Evolutionary conservation across 129 eudicot genomes (phyloP).

Genomic region (Lonicera japonica): DNA sequence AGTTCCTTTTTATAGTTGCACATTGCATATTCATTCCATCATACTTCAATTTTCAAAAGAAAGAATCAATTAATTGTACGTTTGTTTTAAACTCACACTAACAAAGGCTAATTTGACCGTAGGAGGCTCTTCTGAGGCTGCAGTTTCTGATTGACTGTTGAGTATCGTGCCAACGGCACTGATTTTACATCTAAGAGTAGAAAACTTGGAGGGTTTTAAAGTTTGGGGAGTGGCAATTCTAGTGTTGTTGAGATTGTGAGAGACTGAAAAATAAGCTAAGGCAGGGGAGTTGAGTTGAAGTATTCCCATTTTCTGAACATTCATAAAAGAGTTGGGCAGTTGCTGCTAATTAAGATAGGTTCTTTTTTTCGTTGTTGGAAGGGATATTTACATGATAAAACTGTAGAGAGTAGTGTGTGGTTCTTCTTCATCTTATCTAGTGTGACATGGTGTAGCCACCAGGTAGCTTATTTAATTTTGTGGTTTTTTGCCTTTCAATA

Average conservation of each 20-base stretch:
- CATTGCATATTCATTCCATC: not conserved
- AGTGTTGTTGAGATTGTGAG: slow-evolving; percentile 21
- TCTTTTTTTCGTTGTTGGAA: not conserved
- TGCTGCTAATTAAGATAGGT: not conserved
- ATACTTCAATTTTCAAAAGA: not conserved
- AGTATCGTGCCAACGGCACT: slow-evolving; percentile 52
- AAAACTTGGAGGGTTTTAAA: slow-evolving; percentile 10
- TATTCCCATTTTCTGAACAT: slow-evolving; percentile 26
- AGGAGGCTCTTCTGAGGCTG: slow-evolving; percentile 43
- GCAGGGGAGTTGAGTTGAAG: slow-evolving; percentile 34
- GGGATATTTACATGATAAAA: not conserved
- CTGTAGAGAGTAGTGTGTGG: slow-evolving; percentile 15
- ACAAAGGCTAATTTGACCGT: slow-evolving; percentile 64
- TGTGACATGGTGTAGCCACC: not conserved
- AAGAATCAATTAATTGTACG: not conserved
- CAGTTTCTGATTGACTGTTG: slow-evolving; percentile 30
- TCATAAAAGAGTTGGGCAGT: not conserved
- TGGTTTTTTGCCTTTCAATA: too few species aligned
- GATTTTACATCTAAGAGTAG: slow-evolving; percentile 31
- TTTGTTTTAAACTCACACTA: slow-evolving; percentile 39
- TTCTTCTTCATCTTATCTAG: slow-evolving; percentile 22
- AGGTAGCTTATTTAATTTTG: too few species aligned
- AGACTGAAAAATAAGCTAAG: slow-evolving; percentile 16
- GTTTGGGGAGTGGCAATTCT: slow-evolving; percentile 13
- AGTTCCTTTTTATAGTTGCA: not conserved